These are phyloP conservation scores for Scolecobasidium constrictum DNA, from an alignment of 2,329 filamentous ascomycete genomes.

Conservation along the genomic window DNA sequence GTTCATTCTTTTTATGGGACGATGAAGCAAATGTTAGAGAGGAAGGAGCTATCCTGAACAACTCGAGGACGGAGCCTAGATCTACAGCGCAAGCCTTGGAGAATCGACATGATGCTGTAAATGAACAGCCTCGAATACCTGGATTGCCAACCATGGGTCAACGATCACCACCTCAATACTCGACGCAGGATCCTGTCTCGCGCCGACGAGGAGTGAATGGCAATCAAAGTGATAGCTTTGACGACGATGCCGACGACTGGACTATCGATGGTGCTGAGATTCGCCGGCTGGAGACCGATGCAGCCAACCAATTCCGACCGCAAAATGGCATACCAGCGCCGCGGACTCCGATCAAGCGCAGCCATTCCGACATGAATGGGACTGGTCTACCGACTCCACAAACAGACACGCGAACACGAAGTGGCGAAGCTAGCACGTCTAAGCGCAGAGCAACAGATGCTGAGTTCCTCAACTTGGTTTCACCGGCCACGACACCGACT, in stretches of 20 bases:
- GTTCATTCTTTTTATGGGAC: constrained; percentile 49
- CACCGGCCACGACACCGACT: constrained; percentile 20
- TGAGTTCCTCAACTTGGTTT: constrained; percentile 5
- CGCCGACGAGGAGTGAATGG: not conserved
- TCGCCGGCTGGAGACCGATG: not conserved
- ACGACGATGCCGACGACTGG: constrained; percentile 23
- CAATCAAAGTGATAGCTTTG: constrained; percentile 14
- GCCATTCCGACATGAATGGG: not conserved
- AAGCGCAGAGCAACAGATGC: constrained; percentile 1
- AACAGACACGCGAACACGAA: not conserved
- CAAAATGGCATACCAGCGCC: not conserved
- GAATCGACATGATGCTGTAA: not conserved
- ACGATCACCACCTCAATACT: no score
- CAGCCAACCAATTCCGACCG: not conserved
- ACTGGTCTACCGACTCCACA: constrained; percentile 7
- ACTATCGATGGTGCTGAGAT: constrained; percentile 17
- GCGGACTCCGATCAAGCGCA: not conserved
- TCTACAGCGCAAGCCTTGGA: not conserved
- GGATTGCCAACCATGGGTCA: no score
- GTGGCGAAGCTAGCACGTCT: not conserved
- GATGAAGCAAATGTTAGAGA: constrained; percentile 41
- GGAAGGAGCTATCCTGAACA: constrained; percentile 34
- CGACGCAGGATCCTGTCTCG: not conserved
- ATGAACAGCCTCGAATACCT: not conserved
- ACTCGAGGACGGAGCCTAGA: constrained; percentile 33